phyloP scores from a whole-genome alignment of 2,329 filamentous ascomycete species.

The Teratosphaeria nubilosa region DNA sequence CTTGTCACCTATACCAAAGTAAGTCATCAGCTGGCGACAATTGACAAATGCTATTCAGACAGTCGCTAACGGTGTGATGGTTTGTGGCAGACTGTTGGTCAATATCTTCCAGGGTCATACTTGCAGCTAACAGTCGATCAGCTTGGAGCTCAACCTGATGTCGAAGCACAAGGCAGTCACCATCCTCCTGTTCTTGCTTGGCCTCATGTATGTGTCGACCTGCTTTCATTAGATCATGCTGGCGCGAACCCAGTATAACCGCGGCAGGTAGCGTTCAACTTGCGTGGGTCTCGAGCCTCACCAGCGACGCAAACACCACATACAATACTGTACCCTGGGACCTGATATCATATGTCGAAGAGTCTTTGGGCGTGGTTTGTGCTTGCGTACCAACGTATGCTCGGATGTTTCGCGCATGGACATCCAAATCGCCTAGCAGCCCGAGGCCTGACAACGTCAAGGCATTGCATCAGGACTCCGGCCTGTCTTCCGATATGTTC shows the following conservation, averaged over 20 bases:
- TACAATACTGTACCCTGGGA: not conserved
- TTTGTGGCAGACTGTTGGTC: not conserved
- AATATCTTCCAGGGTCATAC: not conserved
- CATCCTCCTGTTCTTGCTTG: not conserved
- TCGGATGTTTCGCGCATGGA: not conserved
- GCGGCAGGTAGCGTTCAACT: not conserved
- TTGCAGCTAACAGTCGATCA: not conserved
- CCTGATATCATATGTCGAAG: not conserved
- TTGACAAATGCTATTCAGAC: not conserved
- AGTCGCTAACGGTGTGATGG: not conserved
- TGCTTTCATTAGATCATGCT: not conserved
- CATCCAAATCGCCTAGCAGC: not conserved
- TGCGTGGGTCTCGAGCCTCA: not conserved
- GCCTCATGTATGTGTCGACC: not conserved
- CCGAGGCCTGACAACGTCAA: not conserved
- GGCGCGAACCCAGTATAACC: not conserved
- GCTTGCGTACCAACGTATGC: not conserved
- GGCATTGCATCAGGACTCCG: not conserved
- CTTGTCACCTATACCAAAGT: not conserved
- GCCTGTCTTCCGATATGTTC: not conserved
- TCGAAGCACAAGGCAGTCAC: not conserved
- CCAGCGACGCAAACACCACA: not conserved
- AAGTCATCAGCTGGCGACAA: not conserved
- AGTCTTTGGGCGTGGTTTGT: not conserved
- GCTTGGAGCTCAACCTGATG: not conserved